Evolutionary conservation across 495 filamentous ascomycete genomes (phyloP).

Genomic region (Penicillium cataractarum): DNA sequence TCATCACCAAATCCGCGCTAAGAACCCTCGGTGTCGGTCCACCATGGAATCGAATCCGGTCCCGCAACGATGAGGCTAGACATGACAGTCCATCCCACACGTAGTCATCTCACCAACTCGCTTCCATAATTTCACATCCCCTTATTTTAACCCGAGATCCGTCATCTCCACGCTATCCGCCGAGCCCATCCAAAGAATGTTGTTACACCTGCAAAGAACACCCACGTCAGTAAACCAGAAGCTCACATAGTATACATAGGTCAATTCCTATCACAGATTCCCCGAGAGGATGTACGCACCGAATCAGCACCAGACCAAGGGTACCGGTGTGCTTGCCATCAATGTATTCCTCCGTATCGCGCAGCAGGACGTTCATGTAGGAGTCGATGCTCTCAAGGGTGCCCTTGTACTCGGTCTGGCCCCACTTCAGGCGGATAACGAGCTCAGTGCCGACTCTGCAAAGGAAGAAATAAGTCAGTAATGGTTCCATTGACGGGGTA

Average conservation of each 20-base stretch:
- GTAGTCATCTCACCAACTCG: neutral
- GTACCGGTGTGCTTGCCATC: slow-evolving; percentile 82
- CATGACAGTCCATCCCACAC: neutral
- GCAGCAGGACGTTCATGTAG: slow-evolving; percentile 98
- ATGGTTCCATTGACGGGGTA: neutral
- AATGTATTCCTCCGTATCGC: slow-evolving; percentile 87
- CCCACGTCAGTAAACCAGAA: slow-evolving; percentile 1
- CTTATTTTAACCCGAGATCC: slow-evolving; percentile 51
- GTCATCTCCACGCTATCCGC: slow-evolving; percentile 64
- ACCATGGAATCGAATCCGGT: neutral
- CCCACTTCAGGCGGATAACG: slow-evolving; percentile 94
- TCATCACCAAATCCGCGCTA: neutral
- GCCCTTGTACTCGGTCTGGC: slow-evolving; percentile 94
- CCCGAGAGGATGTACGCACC: slow-evolving; percentile 64
- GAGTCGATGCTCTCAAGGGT: slow-evolving; percentile 89
- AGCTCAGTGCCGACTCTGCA: slow-evolving; percentile 84
- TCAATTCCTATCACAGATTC: neutral
- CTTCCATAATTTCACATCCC: no score
- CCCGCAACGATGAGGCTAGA: neutral
- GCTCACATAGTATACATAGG: neutral
- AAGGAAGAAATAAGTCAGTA: slow-evolving; percentile 9
- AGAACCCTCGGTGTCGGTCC: neutral
- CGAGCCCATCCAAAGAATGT: slow-evolving; percentile 86
- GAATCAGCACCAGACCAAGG: slow-evolving; percentile 88
- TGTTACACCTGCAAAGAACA: slow-evolving; percentile 71